phyloP scores from a whole-genome alignment of 805 yeast species.

The Kodamaea laetipori region DNA sequence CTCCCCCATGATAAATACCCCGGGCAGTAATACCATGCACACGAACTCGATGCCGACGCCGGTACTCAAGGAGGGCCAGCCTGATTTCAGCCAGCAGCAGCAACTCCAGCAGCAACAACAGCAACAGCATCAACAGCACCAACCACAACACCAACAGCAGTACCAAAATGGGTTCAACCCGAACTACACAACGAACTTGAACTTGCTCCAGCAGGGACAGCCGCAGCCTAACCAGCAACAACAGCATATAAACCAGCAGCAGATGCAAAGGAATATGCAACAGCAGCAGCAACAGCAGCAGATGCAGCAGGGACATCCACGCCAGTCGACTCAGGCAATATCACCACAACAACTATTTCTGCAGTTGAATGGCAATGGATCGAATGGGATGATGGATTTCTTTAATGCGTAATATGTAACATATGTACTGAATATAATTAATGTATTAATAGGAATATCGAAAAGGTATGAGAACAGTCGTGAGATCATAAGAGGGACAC shows the following conservation, averaged over 20 bases:
- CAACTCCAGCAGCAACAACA: slow-evolving; percentile 15
- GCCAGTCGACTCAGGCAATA: slow-evolving; percentile 21
- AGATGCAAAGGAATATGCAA: slow-evolving; percentile 8
- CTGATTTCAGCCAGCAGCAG: slow-evolving; percentile 13
- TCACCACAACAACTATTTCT: slow-evolving; percentile 44
- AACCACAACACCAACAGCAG: slow-evolving; percentile 12
- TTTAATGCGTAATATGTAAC: slow-evolving; percentile 20
- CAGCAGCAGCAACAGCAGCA: slow-evolving; percentile 17
- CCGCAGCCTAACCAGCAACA: background rate
- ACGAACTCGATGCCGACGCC: slow-evolving; percentile 7
- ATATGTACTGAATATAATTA: slow-evolving; percentile 10
- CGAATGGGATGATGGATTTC: slow-evolving; percentile 28
- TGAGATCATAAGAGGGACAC: too few species aligned
- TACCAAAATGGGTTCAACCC: slow-evolving; percentile 13
- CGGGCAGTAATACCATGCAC: slow-evolving; percentile 8
- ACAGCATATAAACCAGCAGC: slow-evolving; percentile 12
- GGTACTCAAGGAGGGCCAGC: slow-evolving; percentile 4
- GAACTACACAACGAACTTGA: slow-evolving; percentile 14
- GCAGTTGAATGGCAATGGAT: slow-evolving; percentile 25
- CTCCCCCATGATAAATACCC: slow-evolving; percentile 14
- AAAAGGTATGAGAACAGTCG: too few species aligned
- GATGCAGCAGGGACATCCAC: slow-evolving; percentile 11
- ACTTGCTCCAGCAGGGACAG: slow-evolving; percentile 15
- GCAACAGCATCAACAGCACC: slow-evolving; percentile 12
- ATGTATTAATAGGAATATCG: slow-evolving; percentile 1